These are phyloP conservation scores for Micromonas pusilla DNA, from an alignment of 139 green algal genomes.

Conservation along the genomic window DNA sequence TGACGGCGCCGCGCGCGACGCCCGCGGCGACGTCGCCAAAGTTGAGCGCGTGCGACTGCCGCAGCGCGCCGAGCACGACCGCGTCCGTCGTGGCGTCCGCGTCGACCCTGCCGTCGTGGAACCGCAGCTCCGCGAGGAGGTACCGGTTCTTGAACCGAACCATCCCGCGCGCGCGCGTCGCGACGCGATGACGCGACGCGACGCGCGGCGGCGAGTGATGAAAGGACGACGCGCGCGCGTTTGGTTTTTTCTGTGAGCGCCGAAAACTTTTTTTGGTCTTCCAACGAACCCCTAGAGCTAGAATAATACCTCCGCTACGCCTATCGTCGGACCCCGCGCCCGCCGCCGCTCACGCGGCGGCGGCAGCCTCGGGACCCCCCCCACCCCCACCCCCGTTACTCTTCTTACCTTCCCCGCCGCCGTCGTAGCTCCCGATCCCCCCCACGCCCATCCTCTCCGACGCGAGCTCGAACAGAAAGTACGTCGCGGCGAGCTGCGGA, in stretches of 20 bases:
- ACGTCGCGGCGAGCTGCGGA: constrained; percentile 12
- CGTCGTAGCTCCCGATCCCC: background rate
- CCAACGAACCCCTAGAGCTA: too few relatives aligned
- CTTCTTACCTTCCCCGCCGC: background rate
- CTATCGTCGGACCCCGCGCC: too few relatives aligned
- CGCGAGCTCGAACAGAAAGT: constrained; percentile 27
- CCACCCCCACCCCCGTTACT: background rate
- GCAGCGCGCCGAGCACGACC: background rate
- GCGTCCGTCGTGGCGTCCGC: background rate
- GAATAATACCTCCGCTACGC: too few relatives aligned
- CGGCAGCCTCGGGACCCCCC: too few relatives aligned
- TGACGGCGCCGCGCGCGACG: background rate
- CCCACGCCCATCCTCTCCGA: background rate
- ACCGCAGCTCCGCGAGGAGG: background rate
- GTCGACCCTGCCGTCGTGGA: background rate
- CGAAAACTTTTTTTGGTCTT: too few relatives aligned
- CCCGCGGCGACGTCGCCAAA: constrained; percentile 1
- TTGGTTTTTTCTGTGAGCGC: too few relatives aligned
- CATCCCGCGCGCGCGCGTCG: too few relatives aligned
- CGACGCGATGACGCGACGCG: background rate
- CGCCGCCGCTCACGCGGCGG: background rate
- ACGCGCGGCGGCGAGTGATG: too few relatives aligned
- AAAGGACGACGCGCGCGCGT: too few relatives aligned
- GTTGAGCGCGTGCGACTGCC: background rate
- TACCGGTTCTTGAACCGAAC: constrained; percentile 18